Percentiles rank a stretch among this genome's conserved stretches.
These are phyloP conservation scores for Borealophlyctis nickersoniae DNA, from an alignment of 192 early-diverging fungal species.

Conservation along the genomic window DNA sequence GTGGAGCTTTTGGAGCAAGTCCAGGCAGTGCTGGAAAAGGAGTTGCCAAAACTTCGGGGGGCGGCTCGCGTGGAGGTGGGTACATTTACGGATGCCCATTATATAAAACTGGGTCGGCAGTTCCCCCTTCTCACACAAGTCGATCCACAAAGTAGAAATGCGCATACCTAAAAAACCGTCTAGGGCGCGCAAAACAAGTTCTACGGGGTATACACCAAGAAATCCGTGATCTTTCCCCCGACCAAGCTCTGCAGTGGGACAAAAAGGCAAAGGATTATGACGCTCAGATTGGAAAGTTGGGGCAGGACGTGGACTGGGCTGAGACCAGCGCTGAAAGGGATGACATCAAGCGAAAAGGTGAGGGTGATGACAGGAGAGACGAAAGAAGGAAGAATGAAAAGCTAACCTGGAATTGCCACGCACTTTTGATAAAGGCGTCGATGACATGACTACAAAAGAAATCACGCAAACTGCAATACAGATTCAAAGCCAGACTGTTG, in stretches of 20 bases:
- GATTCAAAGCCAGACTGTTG: slow-evolving; percentile 50
- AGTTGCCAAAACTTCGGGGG: slow-evolving; percentile 47
- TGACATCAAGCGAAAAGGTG: slow-evolving; percentile 33
- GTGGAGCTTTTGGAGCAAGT: slow-evolving; percentile 48
- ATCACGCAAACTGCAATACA: slow-evolving; percentile 45
- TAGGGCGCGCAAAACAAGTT: slow-evolving; percentile 49
- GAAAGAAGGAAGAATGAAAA: slow-evolving; percentile 1
- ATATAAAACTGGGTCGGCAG: not conserved
- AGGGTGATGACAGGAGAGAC: not conserved
- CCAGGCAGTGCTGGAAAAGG: slow-evolving; percentile 40
- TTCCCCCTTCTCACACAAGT: slow-evolving; percentile 9
- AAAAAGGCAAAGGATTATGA: slow-evolving; percentile 48
- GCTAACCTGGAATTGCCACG: not conserved
- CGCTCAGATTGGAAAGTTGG: slow-evolving; percentile 39
- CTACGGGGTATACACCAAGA: slow-evolving; percentile 50
- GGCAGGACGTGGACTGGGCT: slow-evolving; percentile 59
- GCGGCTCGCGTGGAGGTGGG: slow-evolving; percentile 46
- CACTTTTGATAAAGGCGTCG: slow-evolving; percentile 20
- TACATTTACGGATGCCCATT: not conserved
- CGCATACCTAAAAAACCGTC: slow-evolving; percentile 49
- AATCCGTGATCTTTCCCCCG: slow-evolving; percentile 36
- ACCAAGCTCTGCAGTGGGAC: slow-evolving; percentile 36
- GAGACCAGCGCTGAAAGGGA: slow-evolving; percentile 50
- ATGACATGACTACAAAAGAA: slow-evolving; percentile 54
- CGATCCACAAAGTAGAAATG: slow-evolving; percentile 55